These are phyloP conservation scores for Gonium pectorale DNA, from an alignment of 139 green algal genomes.

Conservation along the genomic window DNA sequence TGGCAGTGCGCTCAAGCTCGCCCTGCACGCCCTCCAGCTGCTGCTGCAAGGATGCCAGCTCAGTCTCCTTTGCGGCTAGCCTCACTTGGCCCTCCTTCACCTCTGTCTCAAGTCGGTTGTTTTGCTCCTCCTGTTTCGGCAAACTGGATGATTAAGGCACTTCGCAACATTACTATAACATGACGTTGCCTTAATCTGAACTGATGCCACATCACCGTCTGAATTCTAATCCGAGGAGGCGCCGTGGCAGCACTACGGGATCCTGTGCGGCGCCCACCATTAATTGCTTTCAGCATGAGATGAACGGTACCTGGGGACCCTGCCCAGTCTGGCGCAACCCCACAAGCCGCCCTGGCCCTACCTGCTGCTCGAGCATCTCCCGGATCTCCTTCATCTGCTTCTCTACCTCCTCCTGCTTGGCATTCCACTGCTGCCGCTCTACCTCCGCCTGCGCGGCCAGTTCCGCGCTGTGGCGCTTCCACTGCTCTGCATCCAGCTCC, in stretches of 20 bases:
- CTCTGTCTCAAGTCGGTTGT: slow-evolving; percentile 41
- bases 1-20: slow-evolving; percentile 36
- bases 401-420: slow-evolving; percentile 52
- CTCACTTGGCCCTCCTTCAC: slow-evolving; percentile 28
- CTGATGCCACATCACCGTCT: no score
- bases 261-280: no score
- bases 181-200: no score
- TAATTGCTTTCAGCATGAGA: no score
- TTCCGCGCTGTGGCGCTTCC: slow-evolving; percentile 56
- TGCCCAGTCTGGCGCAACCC: no score
- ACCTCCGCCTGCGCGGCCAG: slow-evolving; percentile 4
- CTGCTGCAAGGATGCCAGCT: slow-evolving; percentile 21
- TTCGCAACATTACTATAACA: no score
- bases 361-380: slow-evolving; percentile 36
- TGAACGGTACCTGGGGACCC: no score
- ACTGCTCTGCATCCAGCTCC: slow-evolving; percentile 58
- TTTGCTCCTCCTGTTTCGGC: slow-evolving; percentile 26
- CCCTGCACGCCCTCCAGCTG: slow-evolving; percentile 25
- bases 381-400: slow-evolving; percentile 44
- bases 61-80: background rate
- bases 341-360: background rate
- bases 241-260: no score
- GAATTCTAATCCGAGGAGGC: no score
- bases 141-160: background rate
- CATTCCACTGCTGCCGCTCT: slow-evolving; percentile 16